Conservation (phyloP, 305 asterid species). For the Solanum chacoense region DNA sequence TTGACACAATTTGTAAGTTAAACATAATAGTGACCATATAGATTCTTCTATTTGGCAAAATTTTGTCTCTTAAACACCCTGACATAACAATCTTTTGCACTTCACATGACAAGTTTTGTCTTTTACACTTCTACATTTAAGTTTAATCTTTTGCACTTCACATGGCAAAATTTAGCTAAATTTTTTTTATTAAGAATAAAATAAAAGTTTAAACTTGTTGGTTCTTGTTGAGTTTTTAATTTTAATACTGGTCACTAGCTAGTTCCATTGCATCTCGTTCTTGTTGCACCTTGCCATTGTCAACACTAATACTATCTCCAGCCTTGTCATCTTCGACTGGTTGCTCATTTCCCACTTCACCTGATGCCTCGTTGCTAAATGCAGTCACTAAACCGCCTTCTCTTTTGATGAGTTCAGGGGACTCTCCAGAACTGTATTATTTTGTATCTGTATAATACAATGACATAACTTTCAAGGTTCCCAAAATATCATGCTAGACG, state of each 20-base stretch:
- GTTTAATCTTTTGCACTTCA: background rate
- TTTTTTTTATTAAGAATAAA: background rate
- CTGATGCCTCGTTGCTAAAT: constrained; percentile 14
- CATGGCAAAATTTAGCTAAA: background rate
- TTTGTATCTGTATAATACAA: constrained; percentile 11
- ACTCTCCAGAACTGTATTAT: constrained; percentile 13
- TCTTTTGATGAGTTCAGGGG: constrained; percentile 36
- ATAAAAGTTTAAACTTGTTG: background rate
- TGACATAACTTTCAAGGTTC: background rate
- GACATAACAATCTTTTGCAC: background rate
- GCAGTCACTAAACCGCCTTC: constrained; percentile 53
- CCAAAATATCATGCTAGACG: background rate
- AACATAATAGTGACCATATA: background rate
- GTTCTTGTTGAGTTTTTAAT: background rate
- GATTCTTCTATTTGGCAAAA: background rate
- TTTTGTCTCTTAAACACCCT: background rate
- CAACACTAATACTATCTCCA: constrained; percentile 6
- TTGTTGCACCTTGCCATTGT: background rate
- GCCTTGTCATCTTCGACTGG: constrained; percentile 7
- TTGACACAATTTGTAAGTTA: background rate
- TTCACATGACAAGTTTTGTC: background rate
- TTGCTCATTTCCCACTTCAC: constrained; percentile 12
- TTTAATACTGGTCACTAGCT: background rate
- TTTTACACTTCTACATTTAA: background rate
- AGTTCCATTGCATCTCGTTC: background rate